Base-by-base conservation (phyloP, 2,329 filamentous ascomycete species). In the Fusarium ramigenum region DNA sequence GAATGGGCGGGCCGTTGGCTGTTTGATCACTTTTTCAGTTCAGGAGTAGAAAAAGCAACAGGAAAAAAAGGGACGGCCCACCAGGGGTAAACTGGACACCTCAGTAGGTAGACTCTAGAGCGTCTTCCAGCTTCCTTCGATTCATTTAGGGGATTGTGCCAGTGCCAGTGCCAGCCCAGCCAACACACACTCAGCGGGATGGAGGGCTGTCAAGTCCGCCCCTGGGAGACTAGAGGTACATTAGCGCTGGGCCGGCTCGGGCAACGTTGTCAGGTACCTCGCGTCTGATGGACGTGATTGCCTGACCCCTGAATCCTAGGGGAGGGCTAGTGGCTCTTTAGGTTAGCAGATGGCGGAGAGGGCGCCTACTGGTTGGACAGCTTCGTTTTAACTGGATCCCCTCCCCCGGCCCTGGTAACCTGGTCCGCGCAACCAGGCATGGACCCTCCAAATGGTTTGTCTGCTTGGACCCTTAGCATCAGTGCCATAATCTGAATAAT, bases 201-300 rank as follows among this genome's bases (percentile, higher is more conserved):
- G 59, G 70, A 58, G 57, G 75, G 67, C 74, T 77, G 75, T 77
- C 75, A 77, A 67, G 74, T 70, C 74, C 72, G 62, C 60, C 74
- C 66, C 72, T 46, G 36, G 49, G 52, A 18, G 42, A 30, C 72
- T 63, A 60, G 37, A 58, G 34, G 61, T 63, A 74, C 72, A 74
- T 72, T 74, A 74, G 60, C 69, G 57, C 74, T 68, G 54, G 60
- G 65, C 71, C 62, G 39, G 43, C 52, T 67, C 39, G 44, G 34
- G 61, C 69, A 66, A 74, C 59, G 54, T 63, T 44, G 69, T 60
- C 71, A 66, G 70, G 71, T 74, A 74, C 71, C 60, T 74, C 68
- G 39, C 71, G 53, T 75, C 53, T 60, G 44, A 40, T 54, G 53
- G 43, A 60, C 43, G 60, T 60, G 70, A 66, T 60, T 60, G 64